Evolutionary conservation across 306 rosid genomes (phyloP).

Genomic region (Betula pendula): DNA sequence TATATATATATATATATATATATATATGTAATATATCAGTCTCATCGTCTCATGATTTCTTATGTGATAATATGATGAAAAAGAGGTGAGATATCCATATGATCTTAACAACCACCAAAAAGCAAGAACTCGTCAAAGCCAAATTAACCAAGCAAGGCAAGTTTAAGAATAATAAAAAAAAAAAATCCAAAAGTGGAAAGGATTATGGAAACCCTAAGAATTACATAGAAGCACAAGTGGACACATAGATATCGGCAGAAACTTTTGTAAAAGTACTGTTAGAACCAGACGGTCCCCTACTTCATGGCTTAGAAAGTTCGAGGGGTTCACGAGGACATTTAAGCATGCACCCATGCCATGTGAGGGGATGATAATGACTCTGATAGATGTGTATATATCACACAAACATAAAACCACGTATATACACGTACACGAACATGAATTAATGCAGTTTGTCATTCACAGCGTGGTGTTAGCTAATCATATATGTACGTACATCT

Average conservation of each 20-base stretch:
- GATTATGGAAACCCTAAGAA: not conserved
- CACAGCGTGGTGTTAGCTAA: slow-evolving; percentile 6
- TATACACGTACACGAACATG: slow-evolving; percentile 23
- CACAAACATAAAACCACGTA: slow-evolving; percentile 13
- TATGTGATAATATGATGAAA: too few species aligned
- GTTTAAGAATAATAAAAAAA: not conserved
- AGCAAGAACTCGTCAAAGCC: not conserved
- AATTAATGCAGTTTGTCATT: slow-evolving; percentile 3
- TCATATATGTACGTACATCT: not conserved
- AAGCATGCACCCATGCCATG: slow-evolving; percentile 42
- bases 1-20: too few species aligned
- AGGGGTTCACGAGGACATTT: slow-evolving; percentile 30
- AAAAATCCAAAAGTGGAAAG: not conserved
- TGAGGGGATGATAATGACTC: slow-evolving; percentile 41
- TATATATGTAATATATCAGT: too few species aligned
- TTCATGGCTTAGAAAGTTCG: slow-evolving; percentile 20
- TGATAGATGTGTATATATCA: slow-evolving; percentile 6
- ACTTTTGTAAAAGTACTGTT: not conserved
- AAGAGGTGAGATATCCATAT: too few species aligned
- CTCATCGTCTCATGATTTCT: too few species aligned
- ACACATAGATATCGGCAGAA: not conserved
- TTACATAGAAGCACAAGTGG: not conserved
- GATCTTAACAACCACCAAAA: not conserved
- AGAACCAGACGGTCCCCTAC: slow-evolving; percentile 35
- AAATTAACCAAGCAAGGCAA: not conserved